Conservation (phyloP, 805 yeast genomes). For the Kazachstania kunashirensis region DNA sequence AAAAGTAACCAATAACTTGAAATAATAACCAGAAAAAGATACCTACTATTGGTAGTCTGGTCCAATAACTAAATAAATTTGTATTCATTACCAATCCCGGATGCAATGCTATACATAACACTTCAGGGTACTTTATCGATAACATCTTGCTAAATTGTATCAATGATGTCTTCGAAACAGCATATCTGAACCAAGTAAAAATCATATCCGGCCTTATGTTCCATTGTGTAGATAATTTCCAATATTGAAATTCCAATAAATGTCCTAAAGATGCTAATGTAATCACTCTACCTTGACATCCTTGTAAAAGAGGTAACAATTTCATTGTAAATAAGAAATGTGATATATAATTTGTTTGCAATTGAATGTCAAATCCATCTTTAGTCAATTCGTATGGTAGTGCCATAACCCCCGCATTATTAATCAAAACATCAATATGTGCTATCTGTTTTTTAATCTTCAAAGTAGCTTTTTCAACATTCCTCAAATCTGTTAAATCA, state of each 20-base stretch:
- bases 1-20: conserved; percentile 55
- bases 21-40: conserved; percentile 60
- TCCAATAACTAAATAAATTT: conserved; percentile 65
- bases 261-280: conserved; percentile 62
- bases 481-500: conserved; percentile 42
- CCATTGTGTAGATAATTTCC: conserved; percentile 37
- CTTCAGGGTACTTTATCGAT: conserved; percentile 55
- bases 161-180: conserved; percentile 66
- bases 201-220: conserved; percentile 53
- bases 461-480: conserved; percentile 41
- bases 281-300: conserved; percentile 39
- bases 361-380: conserved; percentile 68
- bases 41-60: conserved; percentile 71
- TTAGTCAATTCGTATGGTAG: conserved; percentile 55
- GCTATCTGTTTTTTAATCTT: conserved; percentile 39
- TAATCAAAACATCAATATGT: conserved; percentile 50
- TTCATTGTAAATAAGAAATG: conserved; percentile 62
- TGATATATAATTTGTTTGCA: conserved; percentile 69
- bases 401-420: conserved; percentile 77
- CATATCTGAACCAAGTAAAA: conserved; percentile 72
- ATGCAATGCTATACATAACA: conserved; percentile 57
- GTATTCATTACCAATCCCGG: conserved; percentile 87
- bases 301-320: conserved; percentile 44
- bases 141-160: conserved; percentile 63
- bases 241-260: conserved; percentile 39